Evolutionary conservation across 176 grass and related monocot genomes (phyloP).

Genomic region (Coix lacrymajobi): DNA sequence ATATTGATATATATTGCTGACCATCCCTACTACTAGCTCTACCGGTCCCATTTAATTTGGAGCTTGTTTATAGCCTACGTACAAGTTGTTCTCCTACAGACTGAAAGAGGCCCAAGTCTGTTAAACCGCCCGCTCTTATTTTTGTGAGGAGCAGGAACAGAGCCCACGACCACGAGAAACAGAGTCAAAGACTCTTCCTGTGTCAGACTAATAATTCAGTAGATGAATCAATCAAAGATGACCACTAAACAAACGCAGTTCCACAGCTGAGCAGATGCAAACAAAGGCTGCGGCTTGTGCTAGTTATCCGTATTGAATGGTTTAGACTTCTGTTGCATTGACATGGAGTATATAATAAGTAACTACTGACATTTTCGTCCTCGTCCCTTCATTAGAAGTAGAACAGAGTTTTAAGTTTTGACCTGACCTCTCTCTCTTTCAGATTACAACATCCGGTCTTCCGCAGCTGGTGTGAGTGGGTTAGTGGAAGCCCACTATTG

Average conservation of each 20-base stretch:
- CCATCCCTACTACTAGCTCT: not conserved
- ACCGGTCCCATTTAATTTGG: not conserved
- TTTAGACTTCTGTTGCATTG: not conserved
- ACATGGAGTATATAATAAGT: too few relatives aligned
- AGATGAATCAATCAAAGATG: not conserved
- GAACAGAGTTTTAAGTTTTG: not conserved
- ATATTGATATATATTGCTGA: not conserved
- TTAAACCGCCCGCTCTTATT: too few relatives aligned
- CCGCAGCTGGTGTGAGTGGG: not conserved
- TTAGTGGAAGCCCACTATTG: conserved; percentile 11
- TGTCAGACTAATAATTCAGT: not conserved
- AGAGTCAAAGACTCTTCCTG: not conserved
- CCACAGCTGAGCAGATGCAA: not conserved
- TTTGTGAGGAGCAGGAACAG: not conserved
- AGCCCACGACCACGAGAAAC: not conserved
- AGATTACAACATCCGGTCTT: not conserved
- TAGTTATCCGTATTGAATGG: not conserved
- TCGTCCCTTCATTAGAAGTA: not conserved
- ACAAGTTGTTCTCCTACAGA: not conserved
- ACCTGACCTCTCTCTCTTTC: not conserved
- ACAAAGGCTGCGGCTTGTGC: not conserved
- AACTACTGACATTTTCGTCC: not conserved
- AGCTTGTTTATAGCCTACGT: not conserved
- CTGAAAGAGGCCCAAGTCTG: too few relatives aligned
- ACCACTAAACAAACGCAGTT: not conserved